Conservation (phyloP, 352 stramenopile species). For the Phytophthora foliorum region DNA sequence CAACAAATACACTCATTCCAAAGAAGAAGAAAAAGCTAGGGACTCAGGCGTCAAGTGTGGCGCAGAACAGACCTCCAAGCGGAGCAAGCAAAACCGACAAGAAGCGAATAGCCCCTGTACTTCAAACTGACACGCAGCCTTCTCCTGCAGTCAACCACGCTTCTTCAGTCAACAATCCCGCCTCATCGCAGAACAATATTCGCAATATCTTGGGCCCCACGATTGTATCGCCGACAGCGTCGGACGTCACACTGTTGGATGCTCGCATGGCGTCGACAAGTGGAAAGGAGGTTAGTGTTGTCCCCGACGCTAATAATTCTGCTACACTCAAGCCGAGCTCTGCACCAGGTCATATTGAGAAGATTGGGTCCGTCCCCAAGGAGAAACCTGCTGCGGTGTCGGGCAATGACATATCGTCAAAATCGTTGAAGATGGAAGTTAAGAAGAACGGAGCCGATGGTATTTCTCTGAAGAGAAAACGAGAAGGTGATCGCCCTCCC, state of each 20-base stretch:
- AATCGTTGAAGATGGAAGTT: constrained; percentile 30
- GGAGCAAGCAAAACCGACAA: constrained; percentile 63
- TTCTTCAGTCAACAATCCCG: constrained; percentile 46
- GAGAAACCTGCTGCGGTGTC: constrained; percentile 13
- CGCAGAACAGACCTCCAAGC: constrained; percentile 32
- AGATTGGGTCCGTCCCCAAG: constrained; percentile 8
- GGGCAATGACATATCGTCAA: constrained; percentile 19
- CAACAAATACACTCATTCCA: constrained; percentile 65
- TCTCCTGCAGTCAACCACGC: neutral
- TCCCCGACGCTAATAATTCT: constrained; percentile 29
- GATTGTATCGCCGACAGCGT: constrained; percentile 54
- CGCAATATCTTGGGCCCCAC: constrained; percentile 79
- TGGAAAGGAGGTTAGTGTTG: constrained; percentile 40
- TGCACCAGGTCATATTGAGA: constrained; percentile 11
- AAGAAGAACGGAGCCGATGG: constrained; percentile 46
- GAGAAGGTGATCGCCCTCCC: constrained; percentile 54
- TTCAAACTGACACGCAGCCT: constrained; percentile 37
- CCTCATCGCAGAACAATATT: constrained; percentile 83
- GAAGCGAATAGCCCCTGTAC: constrained; percentile 70
- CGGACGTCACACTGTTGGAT: constrained; percentile 64
- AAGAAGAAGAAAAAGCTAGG: constrained; percentile 65
- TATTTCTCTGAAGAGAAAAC: constrained; percentile 72
- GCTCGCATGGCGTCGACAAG: constrained; percentile 56
- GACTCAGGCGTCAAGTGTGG: constrained; percentile 2
- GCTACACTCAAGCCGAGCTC: constrained; percentile 22